Percentiles rank a stretch among this genome's conserved stretches.
These are phyloP conservation scores for Diaporthe humulicola DNA, from an alignment of 2,329 filamentous ascomycete species.

Conservation along the genomic window DNA sequence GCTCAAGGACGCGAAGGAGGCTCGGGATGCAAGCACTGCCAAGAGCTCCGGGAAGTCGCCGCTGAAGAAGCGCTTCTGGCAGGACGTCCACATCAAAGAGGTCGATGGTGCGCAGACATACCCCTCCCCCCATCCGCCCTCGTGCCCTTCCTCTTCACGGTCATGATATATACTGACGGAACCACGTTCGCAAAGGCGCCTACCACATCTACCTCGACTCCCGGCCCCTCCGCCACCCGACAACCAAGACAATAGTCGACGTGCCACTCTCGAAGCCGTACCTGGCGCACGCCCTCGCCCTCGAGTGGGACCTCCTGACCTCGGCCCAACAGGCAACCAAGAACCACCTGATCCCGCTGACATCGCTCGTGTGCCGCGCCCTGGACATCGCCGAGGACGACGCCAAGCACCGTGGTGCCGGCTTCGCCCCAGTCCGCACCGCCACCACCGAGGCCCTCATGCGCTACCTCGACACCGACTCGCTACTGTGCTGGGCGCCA, in stretches of 20 bases:
- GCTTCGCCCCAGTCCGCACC: constrained; percentile 66
- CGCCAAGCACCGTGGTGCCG: constrained; percentile 44
- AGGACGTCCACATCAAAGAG: constrained; percentile 80
- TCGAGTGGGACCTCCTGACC: constrained; percentile 92
- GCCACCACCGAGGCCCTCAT: constrained; percentile 78
- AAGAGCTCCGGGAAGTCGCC: constrained; percentile 39
- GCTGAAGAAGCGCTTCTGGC: constrained; percentile 87
- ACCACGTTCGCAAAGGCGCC: constrained; percentile 51
- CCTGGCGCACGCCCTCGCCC: constrained; percentile 85
- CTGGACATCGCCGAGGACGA: constrained; percentile 84
- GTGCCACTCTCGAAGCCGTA: constrained; percentile 82
- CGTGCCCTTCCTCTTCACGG: not conserved
- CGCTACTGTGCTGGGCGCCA: constrained; percentile 88
- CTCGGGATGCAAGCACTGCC: constrained; percentile 50
- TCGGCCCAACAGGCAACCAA: constrained; percentile 87
- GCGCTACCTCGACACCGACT: constrained; percentile 92
- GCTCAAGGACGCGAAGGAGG: constrained; percentile 63
- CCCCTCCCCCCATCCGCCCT: not conserved
- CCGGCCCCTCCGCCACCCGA: constrained; percentile 82
- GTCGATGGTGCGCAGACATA: constrained; percentile 66
- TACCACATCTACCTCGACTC: constrained; percentile 80
- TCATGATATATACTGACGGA: not conserved
- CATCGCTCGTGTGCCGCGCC: constrained; percentile 85
- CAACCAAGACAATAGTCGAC: constrained; percentile 77
- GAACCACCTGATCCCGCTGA: constrained; percentile 90